Conservation (phyloP, 495 filamentous ascomycete genomes). For the Penicillium egyptiacum region DNA sequence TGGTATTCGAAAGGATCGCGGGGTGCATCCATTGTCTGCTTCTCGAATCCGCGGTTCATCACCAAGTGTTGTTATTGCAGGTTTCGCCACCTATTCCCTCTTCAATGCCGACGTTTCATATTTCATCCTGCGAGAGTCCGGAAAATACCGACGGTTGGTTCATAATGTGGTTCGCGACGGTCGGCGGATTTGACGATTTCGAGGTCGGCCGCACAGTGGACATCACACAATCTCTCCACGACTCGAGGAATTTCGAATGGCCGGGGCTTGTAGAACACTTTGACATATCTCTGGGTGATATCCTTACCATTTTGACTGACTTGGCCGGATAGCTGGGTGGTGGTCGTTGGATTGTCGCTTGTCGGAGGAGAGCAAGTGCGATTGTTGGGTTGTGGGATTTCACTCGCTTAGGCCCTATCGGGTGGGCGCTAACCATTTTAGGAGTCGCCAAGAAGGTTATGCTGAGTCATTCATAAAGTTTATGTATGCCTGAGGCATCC, state of each 20-base stretch:
- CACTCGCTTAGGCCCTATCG: slow-evolving; percentile 54
- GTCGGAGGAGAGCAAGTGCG: slow-evolving; percentile 45
- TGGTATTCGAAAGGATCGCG: not conserved
- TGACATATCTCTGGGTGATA: slow-evolving; percentile 20
- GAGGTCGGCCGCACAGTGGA: slow-evolving; percentile 25
- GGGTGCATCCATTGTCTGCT: slow-evolving; percentile 3
- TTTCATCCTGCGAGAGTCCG: not conserved
- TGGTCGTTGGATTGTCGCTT: slow-evolving; percentile 53
- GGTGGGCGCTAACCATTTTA: slow-evolving; percentile 36
- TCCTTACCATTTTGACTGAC: slow-evolving; percentile 62
- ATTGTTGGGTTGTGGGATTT: slow-evolving; percentile 49
- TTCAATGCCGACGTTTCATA: not conserved
- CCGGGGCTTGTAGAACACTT: slow-evolving; percentile 24
- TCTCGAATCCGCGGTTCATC: not conserved
- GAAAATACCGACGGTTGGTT: not conserved
- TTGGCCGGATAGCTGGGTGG: slow-evolving; percentile 49
- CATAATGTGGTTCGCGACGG: slow-evolving; percentile 9
- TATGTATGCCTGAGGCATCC: slow-evolving; percentile 12
- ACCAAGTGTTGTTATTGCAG: not conserved
- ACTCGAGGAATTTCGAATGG: slow-evolving; percentile 12
- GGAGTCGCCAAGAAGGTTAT: slow-evolving; percentile 20
- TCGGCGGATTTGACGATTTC: slow-evolving; percentile 23
- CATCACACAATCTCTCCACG: slow-evolving; percentile 20
- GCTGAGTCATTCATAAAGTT: slow-evolving; percentile 26
- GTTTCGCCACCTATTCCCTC: slow-evolving; percentile 1